phyloP scores from a whole-genome alignment of 2,329 filamentous ascomycete genomes.

The Akanthomyces muscarius region DNA sequence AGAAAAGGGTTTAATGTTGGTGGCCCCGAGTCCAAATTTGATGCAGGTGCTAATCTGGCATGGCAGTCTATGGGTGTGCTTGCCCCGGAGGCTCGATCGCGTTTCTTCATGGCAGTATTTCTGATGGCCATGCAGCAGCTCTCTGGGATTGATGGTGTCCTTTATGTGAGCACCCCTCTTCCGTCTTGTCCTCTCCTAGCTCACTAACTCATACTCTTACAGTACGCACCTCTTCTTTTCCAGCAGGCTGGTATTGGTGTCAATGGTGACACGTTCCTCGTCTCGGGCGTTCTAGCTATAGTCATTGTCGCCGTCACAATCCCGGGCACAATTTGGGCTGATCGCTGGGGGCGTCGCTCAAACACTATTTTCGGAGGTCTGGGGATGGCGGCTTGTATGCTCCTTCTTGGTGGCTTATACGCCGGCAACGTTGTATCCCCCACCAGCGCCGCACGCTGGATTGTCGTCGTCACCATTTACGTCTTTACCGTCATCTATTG shows the following conservation, averaged over 20 bases:
- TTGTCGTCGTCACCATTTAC: slow-evolving; percentile 49
- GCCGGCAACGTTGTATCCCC: slow-evolving; percentile 38
- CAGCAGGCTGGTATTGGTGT: slow-evolving; percentile 54
- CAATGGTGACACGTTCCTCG: slow-evolving; percentile 50
- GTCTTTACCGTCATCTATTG: slow-evolving; percentile 44
- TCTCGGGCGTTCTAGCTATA: slow-evolving; percentile 55
- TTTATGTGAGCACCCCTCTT: slow-evolving; percentile 44
- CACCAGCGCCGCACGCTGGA: slow-evolving; percentile 41
- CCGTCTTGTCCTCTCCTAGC: background rate
- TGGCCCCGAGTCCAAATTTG: background rate
- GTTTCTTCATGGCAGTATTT: slow-evolving; percentile 24
- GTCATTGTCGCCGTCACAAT: slow-evolving; percentile 52
- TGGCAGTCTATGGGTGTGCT: background rate
- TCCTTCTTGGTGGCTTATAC: slow-evolving; percentile 51
- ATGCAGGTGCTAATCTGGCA: background rate
- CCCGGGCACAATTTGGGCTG: slow-evolving; percentile 50
- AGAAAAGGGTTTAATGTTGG: background rate
- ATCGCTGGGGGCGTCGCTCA: slow-evolving; percentile 52
- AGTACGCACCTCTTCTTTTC: slow-evolving; percentile 60
- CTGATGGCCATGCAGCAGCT: slow-evolving; percentile 42
- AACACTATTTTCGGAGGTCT: slow-evolving; percentile 51
- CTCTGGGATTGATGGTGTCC: slow-evolving; percentile 58
- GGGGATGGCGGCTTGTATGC: slow-evolving; percentile 46
- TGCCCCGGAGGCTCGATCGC: background rate
- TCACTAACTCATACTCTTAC: background rate